phyloP scores from a whole-genome alignment of 2,329 filamentous ascomycete species.

The Pseudogymnoascus destructans region DNA sequence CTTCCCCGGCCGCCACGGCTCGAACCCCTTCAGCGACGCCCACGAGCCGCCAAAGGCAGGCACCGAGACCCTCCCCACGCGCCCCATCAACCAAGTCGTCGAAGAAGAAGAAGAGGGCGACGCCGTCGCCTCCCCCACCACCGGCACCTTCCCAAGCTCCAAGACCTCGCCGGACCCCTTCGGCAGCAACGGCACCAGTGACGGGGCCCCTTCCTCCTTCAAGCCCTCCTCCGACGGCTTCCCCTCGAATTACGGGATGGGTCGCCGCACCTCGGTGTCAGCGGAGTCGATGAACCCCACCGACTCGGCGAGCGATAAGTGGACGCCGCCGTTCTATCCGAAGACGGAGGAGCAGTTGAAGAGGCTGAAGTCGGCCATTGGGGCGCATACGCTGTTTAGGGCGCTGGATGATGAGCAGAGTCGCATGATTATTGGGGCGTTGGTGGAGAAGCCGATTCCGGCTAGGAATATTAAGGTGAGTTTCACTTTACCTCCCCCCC shows the following conservation, averaged over 20 bases:
- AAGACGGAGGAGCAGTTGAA: constrained; percentile 72
- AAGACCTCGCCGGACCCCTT: constrained; percentile 21
- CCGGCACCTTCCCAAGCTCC: constrained; percentile 41
- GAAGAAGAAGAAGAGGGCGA: constrained; percentile 63
- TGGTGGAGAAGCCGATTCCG: constrained; percentile 91
- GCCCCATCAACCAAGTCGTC: constrained; percentile 39
- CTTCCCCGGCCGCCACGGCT: constrained; percentile 62
- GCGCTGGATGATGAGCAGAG: constrained; percentile 92
- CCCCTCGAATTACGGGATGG: constrained; percentile 87
- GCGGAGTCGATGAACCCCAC: constrained; percentile 91
- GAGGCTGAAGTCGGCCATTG: constrained; percentile 69
- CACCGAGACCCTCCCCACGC: constrained; percentile 33
- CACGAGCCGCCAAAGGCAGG: constrained; percentile 22
- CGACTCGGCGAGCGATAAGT: constrained; percentile 71
- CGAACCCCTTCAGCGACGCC: constrained; percentile 54
- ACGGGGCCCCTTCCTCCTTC: constrained; percentile 33
- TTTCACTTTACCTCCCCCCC: not conserved
- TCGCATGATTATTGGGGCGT: constrained; percentile 70
- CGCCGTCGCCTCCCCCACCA: constrained; percentile 60
- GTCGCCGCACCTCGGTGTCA: constrained; percentile 86
- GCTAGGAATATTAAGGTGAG: constrained; percentile 65
- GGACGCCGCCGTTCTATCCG: constrained; percentile 72
- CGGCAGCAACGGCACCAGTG: constrained; percentile 35
- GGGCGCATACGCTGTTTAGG: constrained; percentile 84
- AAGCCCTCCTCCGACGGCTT: constrained; percentile 49